A percentile compares a stretch with the other conserved stretches of the same genome.
Evolutionary conservation across 768 basidiomycete species (phyloP).

Genomic region (Psilocybe tampanensis): DNA sequence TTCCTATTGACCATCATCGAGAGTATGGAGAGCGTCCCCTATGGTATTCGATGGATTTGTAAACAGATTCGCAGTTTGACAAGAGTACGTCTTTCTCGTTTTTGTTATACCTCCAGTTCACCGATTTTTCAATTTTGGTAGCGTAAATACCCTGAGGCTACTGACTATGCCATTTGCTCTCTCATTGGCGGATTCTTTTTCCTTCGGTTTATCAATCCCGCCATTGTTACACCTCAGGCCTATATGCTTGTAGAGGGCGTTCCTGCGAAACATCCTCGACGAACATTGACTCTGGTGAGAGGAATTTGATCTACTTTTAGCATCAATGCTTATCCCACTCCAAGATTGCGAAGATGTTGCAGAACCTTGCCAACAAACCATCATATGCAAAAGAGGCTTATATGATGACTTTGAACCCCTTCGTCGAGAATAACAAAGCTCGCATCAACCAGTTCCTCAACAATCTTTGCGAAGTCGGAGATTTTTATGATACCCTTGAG

Average conservation of each 20-base stretch:
- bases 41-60: slow-evolving; percentile 99
- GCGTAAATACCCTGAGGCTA: slow-evolving; percentile 99
- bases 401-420: slow-evolving; percentile 98
- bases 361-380: slow-evolving; percentile 98
- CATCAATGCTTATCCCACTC: neutral
- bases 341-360: slow-evolving; percentile 99
- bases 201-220: slow-evolving; percentile 99
- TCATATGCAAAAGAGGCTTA: slow-evolving; percentile 97
- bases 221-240: slow-evolving; percentile 98
- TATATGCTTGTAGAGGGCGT: slow-evolving; percentile 99
- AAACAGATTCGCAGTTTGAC: slow-evolving; percentile 98
- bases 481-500: slow-evolving; percentile 99
- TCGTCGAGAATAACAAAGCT: slow-evolving; percentile 98
- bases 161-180: slow-evolving; percentile 97
- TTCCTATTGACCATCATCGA: slow-evolving; percentile 98
- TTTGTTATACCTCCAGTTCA: neutral
- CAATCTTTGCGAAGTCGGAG: slow-evolving; percentile 95
- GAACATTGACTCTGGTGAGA: slow-evolving; percentile 87
- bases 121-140: slow-evolving; percentile 31
- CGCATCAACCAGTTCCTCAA: slow-evolving; percentile 98
- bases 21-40: slow-evolving; percentile 97
- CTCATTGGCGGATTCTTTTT: slow-evolving; percentile 99
- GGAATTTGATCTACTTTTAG: neutral
- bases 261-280: slow-evolving; percentile 95
- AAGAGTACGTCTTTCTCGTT: slow-evolving; percentile 56